A percentile compares a stretch with the other conserved stretches of the same genome.
phyloP scores from a whole-genome alignment of 2,329 filamentous ascomycete species.

The Ascocoryne sarcoides region DNA sequence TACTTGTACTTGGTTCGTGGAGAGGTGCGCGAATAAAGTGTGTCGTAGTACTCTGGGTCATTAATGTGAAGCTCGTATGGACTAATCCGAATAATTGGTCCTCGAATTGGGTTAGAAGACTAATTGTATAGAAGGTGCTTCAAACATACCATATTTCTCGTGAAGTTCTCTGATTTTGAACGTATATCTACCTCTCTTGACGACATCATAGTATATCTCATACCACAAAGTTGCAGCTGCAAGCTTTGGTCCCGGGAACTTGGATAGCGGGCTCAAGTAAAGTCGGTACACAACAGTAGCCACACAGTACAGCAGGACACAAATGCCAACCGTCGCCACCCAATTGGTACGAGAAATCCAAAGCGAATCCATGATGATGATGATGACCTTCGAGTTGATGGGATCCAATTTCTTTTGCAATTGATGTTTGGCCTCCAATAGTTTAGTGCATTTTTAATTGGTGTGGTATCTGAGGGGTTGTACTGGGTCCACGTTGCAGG shows the following conservation, averaged over 20 bases:
- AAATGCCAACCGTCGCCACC: too few relatives aligned
- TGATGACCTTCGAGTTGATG: too few relatives aligned
- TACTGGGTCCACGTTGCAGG: too few relatives aligned
- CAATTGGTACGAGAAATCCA: too few relatives aligned
- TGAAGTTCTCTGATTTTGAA: slow-evolving; percentile 36
- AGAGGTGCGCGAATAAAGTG: slow-evolving; percentile 12
- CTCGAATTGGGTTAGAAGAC: not conserved
- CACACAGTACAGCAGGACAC: not conserved
- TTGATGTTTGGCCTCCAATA: too few relatives aligned
- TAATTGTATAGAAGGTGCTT: not conserved
- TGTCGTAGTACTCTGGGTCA: slow-evolving; percentile 17
- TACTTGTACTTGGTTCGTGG: slow-evolving; percentile 10
- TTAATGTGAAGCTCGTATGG: slow-evolving; percentile 15
- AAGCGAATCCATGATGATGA: too few relatives aligned
- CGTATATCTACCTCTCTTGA: slow-evolving; percentile 21
- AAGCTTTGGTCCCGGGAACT: slow-evolving; percentile 23
- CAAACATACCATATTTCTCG: slow-evolving; percentile 30
- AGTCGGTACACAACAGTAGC: not conserved
- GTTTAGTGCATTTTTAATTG: too few relatives aligned
- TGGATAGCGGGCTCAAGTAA: slow-evolving; percentile 4
- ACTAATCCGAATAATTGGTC: slow-evolving; percentile 18
- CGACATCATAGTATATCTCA: slow-evolving; percentile 32
- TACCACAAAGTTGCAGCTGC: slow-evolving; percentile 20
- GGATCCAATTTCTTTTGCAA: too few relatives aligned
- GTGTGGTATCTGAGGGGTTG: too few relatives aligned